A percentile compares a stretch with the other conserved stretches of the same genome.
These are phyloP conservation scores for Draba incana DNA, from an alignment of 345 rosid genomes.

Conservation along the genomic window DNA sequence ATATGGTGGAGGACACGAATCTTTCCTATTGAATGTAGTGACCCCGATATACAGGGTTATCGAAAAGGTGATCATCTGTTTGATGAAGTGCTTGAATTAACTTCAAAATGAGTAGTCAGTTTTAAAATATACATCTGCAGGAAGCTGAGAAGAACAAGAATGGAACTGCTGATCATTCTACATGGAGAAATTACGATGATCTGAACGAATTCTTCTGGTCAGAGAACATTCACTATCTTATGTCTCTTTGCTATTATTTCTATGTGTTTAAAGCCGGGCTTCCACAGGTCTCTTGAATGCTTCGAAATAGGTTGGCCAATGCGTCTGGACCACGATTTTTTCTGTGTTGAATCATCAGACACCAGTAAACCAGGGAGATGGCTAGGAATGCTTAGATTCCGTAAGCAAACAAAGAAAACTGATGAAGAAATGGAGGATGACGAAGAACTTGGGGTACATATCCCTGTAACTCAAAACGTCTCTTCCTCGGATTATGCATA, in stretches of 20 bases:
- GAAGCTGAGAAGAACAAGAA: constrained; percentile 80
- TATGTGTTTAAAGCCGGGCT: constrained; percentile 24
- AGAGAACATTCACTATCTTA: constrained; percentile 41
- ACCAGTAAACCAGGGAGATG: constrained; percentile 41
- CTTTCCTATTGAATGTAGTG: constrained; percentile 76
- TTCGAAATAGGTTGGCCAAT: constrained; percentile 94
- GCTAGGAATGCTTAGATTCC: constrained; percentile 14
- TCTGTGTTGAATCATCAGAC: constrained; percentile 44
- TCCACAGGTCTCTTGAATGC: constrained; percentile 82
- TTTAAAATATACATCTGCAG: constrained; percentile 51
- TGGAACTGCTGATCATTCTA: constrained; percentile 83
- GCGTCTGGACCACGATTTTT: constrained; percentile 72
- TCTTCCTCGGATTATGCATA: constrained; percentile 29
- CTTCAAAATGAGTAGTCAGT: constrained; percentile 26
- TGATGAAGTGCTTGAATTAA: constrained; percentile 20
- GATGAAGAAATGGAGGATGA: constrained; percentile 53
- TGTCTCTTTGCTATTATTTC: constrained; percentile 14
- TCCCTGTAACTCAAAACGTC: constrained; percentile 22
- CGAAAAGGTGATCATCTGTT: constrained; percentile 49
- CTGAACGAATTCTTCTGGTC: constrained; percentile 93
- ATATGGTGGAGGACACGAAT: constrained; percentile 65
- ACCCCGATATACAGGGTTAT: constrained; percentile 80
- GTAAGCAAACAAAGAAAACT: constrained; percentile 42
- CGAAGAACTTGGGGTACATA: constrained; percentile 70
- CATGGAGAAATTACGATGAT: constrained; percentile 99